Conservation (phyloP, 768 basidiomycete species). For the Scleroderma citrinum region DNA sequence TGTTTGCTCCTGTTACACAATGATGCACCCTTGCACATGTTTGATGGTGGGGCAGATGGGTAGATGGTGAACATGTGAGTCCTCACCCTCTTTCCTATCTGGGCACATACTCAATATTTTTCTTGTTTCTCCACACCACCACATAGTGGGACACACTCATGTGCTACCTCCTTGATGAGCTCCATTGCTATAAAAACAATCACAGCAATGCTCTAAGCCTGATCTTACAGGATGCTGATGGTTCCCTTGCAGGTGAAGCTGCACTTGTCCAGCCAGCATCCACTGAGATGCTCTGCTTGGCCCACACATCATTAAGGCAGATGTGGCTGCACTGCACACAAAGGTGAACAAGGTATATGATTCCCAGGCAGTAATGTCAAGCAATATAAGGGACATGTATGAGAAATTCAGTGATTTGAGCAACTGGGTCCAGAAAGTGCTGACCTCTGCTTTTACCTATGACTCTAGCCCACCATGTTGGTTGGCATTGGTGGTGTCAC, state of each 20-base stretch:
- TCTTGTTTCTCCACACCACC: neutral
- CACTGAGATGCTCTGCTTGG: neutral
- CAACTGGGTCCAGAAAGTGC: too few species aligned
- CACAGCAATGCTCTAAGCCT: slow-evolving; percentile 12
- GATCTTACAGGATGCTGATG: neutral
- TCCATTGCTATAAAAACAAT: slow-evolving; percentile 20
- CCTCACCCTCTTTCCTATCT: neutral
- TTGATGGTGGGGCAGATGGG: slow-evolving; percentile 42
- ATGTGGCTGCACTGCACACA: neutral
- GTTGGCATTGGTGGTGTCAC: too few species aligned
- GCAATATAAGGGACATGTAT: neutral
- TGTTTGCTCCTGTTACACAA: slow-evolving; percentile 28
- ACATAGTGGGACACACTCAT: slow-evolving; percentile 6
- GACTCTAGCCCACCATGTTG: too few species aligned
- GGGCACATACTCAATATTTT: neutral
- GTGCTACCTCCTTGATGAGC: slow-evolving; percentile 24
- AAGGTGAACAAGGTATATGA: neutral
- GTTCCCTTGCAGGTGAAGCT: slow-evolving; percentile 1
- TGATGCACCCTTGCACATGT: slow-evolving; percentile 32
- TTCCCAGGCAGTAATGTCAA: neutral
- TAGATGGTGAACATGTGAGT: slow-evolving; percentile 31
- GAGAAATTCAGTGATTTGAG: neutral
- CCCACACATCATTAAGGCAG: neutral
- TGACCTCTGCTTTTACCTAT: too few species aligned
- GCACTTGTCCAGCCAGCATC: neutral